A percentile compares a stretch with the other conserved stretches of the same genome.
Conservation (phyloP, 805 yeast genomes). For the Metschnikowia bowlesiae region DNA sequence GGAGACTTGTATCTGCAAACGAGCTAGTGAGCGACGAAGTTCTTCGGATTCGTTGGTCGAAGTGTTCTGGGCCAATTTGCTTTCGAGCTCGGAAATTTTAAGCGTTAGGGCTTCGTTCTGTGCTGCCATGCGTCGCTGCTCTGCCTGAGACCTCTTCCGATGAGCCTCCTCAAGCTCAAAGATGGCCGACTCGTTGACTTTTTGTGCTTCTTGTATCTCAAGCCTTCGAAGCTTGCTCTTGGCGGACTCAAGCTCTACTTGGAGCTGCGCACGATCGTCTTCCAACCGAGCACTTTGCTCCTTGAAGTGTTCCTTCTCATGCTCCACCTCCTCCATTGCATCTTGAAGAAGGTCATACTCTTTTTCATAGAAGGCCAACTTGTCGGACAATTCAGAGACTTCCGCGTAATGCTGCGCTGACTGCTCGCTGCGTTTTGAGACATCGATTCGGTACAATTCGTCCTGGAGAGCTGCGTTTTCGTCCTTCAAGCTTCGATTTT, state of each 20-base stretch:
- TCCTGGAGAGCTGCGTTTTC: conserved; percentile 27
- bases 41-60: conserved; percentile 14
- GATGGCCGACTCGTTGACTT: conserved; percentile 17
- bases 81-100: conserved; percentile 32
- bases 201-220: conserved; percentile 14
- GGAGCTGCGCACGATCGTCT: conserved; percentile 18
- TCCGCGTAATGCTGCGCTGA: conserved; percentile 5
- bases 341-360: conserved; percentile 25
- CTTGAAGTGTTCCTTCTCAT: conserved; percentile 22
- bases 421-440: conserved; percentile 11
- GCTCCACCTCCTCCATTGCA: conserved; percentile 21
- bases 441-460: conserved; percentile 17
- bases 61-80: conserved; percentile 22
- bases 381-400: conserved; percentile 21
- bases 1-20: conserved; percentile 30
- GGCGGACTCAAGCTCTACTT: conserved; percentile 27
- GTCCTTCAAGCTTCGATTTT: conserved; percentile 21
- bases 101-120: conserved; percentile 34
- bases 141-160: conserved; percentile 21
- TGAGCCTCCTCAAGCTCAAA: conserved; percentile 21
- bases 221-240: conserved; percentile 12
- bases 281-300: conserved; percentile 14
- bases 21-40: conserved; percentile 26
- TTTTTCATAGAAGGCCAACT: conserved; percentile 24
- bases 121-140: conserved; percentile 17